These are phyloP conservation scores for Penicillium sp. DNA, from an alignment of 2,329 filamentous ascomycete genomes.

Conservation along the genomic window DNA sequence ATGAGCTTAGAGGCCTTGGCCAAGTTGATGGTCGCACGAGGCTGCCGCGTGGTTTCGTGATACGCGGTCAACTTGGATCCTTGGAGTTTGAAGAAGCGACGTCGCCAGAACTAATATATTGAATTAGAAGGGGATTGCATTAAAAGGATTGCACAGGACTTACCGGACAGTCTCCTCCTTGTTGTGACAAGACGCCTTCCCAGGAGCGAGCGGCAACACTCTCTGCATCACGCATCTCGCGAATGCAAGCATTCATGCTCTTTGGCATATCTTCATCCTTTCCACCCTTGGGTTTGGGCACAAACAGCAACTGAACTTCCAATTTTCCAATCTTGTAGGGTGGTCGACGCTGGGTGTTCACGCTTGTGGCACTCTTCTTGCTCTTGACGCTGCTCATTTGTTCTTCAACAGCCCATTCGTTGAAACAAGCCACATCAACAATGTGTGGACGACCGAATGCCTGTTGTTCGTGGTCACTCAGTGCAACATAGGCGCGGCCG, in stretches of 20 bases:
- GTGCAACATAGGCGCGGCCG: conserved; percentile 86
- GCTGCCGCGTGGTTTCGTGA: conserved; percentile 92
- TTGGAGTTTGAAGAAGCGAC: conserved; percentile 92
- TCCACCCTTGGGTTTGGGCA: conserved; percentile 83
- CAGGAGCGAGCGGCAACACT: conserved; percentile 74
- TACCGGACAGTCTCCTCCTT: conserved; percentile 96
- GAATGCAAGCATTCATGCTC: conserved; percentile 95
- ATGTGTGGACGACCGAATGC: conserved; percentile 87
- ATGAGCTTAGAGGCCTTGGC: conserved; percentile 91
- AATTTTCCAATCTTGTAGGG: conserved; percentile 98
- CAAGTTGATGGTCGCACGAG: conserved; percentile 94
- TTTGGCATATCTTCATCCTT: conserved; percentile 97
- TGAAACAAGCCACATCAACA: conserved; percentile 92
- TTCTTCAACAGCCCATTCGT: conserved; percentile 96
- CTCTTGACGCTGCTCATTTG: conserved; percentile 86
- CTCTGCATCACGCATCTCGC: conserved; percentile 89
- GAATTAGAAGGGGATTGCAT: conserved; percentile 21
- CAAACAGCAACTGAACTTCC: conserved; percentile 89
- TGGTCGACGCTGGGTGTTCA: conserved; percentile 65
- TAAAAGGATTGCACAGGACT: conserved; percentile 45
- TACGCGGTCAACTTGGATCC: conserved; percentile 92
- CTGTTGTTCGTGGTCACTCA: conserved; percentile 86
- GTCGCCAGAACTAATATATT: conserved; percentile 79
- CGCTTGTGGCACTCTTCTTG: conserved; percentile 71
- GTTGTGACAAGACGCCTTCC: conserved; percentile 91